These are phyloP conservation scores for Trifolium dubium DNA, from an alignment of 306 rosid species.

Conservation along the genomic window DNA sequence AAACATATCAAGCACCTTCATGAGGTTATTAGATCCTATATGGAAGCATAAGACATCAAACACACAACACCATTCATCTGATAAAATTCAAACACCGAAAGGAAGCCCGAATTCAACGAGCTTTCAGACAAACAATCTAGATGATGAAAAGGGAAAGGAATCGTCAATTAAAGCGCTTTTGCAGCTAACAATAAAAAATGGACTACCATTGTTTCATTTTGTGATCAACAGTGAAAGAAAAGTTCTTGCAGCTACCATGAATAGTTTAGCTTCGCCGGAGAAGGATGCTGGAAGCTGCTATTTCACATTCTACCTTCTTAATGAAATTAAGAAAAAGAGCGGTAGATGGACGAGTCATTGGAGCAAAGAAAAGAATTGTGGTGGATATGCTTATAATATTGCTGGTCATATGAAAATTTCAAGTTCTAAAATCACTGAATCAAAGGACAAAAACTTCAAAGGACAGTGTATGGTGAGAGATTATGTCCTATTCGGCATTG, in stretches of 20 bases:
- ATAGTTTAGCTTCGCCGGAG: constrained; percentile 54
- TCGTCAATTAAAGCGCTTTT: constrained; percentile 67
- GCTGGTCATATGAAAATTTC: constrained; percentile 83
- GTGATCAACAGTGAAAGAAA: constrained; percentile 58
- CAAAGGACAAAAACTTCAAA: constrained; percentile 39
- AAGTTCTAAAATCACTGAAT: constrained; percentile 50
- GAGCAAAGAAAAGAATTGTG: constrained; percentile 61
- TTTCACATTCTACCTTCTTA: constrained; percentile 73
- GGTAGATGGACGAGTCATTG: constrained; percentile 77
- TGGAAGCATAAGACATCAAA: constrained; percentile 62
- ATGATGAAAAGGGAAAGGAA: constrained; percentile 52
- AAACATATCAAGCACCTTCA: constrained; percentile 71
- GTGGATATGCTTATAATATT: constrained; percentile 67
- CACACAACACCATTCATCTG: constrained; percentile 42
- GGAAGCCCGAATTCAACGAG: constrained; percentile 47
- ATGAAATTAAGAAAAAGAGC: constrained; percentile 78
- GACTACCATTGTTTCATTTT: constrained; percentile 75
- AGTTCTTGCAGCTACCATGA: constrained; percentile 74
- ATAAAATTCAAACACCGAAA: constrained; percentile 42
- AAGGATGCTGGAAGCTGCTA: constrained; percentile 64
- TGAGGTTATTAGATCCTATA: constrained; percentile 79
- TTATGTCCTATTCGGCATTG: constrained; percentile 65
- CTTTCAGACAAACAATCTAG: constrained; percentile 46
- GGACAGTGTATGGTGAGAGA: constrained; percentile 54
- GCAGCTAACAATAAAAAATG: constrained; percentile 74